A percentile compares a stretch with the other conserved stretches of the same genome.
These are phyloP conservation scores for Mycotypha africana DNA, from an alignment of 371 early-diverging fungal genomes.

Conservation along the genomic window DNA sequence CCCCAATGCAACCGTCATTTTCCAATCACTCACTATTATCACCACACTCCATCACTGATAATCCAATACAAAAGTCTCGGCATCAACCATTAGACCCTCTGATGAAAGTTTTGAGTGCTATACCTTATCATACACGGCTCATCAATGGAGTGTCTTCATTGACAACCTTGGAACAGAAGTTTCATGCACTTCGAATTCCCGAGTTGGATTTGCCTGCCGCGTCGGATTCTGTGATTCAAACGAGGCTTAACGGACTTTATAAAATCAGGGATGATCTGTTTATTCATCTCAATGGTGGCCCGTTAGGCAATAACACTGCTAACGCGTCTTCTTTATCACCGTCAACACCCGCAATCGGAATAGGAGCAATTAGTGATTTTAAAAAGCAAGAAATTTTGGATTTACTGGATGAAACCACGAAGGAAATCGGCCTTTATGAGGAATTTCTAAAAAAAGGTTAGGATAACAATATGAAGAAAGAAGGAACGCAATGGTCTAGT, in stretches of 20 bases:
- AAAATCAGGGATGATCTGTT: conserved; percentile 52
- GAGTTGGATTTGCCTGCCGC: conserved; percentile 62
- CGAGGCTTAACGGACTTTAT: conserved; percentile 59
- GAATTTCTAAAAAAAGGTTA: conserved; percentile 74
- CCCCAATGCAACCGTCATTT: conserved; percentile 32
- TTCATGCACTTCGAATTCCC: conserved; percentile 54
- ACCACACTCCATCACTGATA: conserved; percentile 22
- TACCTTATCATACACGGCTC: conserved; percentile 41
- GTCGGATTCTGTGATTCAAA: conserved; percentile 54
- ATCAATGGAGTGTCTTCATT: conserved; percentile 56
- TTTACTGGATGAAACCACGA: conserved; percentile 56
- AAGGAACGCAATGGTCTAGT: neutral
- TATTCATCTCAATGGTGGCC: conserved; percentile 55
- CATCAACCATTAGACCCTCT: conserved; percentile 15
- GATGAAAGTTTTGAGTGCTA: conserved; percentile 32
- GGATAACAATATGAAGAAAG: conserved; percentile 4
- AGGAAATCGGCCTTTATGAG: conserved; percentile 68
- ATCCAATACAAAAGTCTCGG: conserved; percentile 5
- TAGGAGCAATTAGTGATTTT: conserved; percentile 33
- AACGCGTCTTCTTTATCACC: too few species aligned
- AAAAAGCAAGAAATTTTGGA: conserved; percentile 42
- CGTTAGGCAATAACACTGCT: conserved; percentile 25
- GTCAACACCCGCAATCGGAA: too few species aligned
- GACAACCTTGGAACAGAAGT: conserved; percentile 51
- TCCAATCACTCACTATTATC: conserved; percentile 24